Percentiles rank a stretch among this genome's conserved stretches.
phyloP scores from a whole-genome alignment of 2,329 filamentous ascomycete species.

The Diplocarpon rosae region DNA sequence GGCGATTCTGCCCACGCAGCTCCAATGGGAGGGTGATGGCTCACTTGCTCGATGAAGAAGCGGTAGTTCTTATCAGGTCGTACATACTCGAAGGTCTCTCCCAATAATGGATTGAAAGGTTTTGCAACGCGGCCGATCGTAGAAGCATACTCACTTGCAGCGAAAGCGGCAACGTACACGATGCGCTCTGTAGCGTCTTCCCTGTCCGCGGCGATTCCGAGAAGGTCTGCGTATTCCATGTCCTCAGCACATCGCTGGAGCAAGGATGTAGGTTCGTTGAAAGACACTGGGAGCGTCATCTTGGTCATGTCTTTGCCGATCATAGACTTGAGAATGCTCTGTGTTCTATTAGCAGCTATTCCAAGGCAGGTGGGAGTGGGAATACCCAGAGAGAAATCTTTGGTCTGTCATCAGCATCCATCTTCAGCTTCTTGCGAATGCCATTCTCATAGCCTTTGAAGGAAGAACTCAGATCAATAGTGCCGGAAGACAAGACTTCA shows the following conservation, averaged over 20 bases:
- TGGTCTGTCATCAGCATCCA: constrained; percentile 85
- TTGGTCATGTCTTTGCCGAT: constrained; percentile 99
- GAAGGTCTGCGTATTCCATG: constrained; percentile 91
- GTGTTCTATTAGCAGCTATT: constrained; percentile 19
- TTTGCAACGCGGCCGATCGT: constrained; percentile 96
- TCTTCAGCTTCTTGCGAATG: constrained; percentile 64
- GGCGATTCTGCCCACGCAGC: constrained; percentile 87
- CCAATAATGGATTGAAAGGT: constrained; percentile 91
- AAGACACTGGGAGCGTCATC: constrained; percentile 96
- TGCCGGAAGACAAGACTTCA: constrained; percentile 35
- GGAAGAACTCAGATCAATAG: constrained; percentile 58
- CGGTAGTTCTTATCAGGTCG: constrained; percentile 94
- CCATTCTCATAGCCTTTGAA: constrained; percentile 91
- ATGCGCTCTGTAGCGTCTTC: constrained; percentile 82
- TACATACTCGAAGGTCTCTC: constrained; percentile 94
- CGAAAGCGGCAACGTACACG: constrained; percentile 91
- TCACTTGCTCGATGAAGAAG: constrained; percentile 97
- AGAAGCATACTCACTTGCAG: constrained; percentile 91
- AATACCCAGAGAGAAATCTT: constrained; percentile 94
- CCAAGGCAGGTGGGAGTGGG: constrained; percentile 10
- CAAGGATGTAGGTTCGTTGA: constrained; percentile 95
- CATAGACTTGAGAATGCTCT: constrained; percentile 98
- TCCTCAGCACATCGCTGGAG: constrained; percentile 93
- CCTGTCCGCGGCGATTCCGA: constrained; percentile 79
- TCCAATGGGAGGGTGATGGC: constrained; percentile 90